These are phyloP conservation scores for Globisporangium splendens DNA, from an alignment of 352 stramenopile species.

Conservation along the genomic window DNA sequence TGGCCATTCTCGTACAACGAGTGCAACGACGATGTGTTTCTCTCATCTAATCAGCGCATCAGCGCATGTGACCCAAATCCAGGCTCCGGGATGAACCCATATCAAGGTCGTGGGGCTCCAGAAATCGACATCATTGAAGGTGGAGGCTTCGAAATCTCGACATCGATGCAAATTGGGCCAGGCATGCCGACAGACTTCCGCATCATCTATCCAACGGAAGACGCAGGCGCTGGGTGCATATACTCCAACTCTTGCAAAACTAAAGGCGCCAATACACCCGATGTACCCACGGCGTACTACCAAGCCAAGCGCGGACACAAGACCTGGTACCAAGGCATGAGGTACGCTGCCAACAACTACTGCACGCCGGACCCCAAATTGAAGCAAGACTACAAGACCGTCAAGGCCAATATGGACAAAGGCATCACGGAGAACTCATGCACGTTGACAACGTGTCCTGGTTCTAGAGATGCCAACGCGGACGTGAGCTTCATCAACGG, in stretches of 20 bases:
- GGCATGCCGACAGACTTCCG: conserved; percentile 18
- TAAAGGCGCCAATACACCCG: too few species aligned
- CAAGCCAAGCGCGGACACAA: neutral
- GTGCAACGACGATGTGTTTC: conserved; percentile 72
- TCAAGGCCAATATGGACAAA: neutral
- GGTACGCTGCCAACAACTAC: neutral
- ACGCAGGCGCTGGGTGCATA: too few species aligned
- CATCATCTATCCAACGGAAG: too few species aligned
- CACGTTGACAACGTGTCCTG: too few species aligned
- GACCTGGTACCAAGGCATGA: neutral
- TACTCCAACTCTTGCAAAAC: too few species aligned
- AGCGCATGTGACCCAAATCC: conserved; percentile 74
- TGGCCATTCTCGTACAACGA: conserved; percentile 88
- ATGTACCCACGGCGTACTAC: too few species aligned
- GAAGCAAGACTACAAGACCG: neutral
- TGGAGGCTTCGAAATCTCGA: conserved; percentile 48
- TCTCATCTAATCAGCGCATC: conserved; percentile 63
- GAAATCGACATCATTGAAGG: conserved; percentile 90
- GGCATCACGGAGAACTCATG: too few species aligned
- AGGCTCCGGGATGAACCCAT: conserved; percentile 73
- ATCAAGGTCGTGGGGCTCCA: conserved; percentile 24
- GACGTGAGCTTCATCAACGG: too few species aligned
- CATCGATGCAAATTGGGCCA: conserved; percentile 57
- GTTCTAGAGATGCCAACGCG: too few species aligned
- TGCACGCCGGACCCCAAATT: neutral